These are phyloP conservation scores for Trichoderma citrinoviride DNA, from an alignment of 2,329 filamentous ascomycete genomes.

Conservation along the genomic window DNA sequence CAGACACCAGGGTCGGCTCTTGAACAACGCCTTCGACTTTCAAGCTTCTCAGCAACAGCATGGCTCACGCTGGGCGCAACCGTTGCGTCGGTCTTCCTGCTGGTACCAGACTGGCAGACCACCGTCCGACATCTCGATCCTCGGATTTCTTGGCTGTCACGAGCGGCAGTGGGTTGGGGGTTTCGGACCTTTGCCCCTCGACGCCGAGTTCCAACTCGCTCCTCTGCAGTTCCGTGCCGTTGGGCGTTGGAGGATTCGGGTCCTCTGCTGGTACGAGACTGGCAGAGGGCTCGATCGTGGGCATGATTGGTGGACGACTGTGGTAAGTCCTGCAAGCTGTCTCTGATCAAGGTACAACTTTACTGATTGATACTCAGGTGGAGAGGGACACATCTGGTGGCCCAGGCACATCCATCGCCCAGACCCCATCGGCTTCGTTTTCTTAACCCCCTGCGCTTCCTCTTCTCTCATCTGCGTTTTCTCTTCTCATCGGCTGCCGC, in stretches of 20 bases:
- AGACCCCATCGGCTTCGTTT: too few species aligned
- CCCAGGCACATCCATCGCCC: too few species aligned
- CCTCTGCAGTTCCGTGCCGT: neutral
- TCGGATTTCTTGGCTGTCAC: neutral
- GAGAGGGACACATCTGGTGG: neutral
- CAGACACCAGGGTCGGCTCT: neutral
- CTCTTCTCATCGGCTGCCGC: too few species aligned
- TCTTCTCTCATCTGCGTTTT: too few species aligned
- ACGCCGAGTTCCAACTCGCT: neutral
- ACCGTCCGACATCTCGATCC: too few species aligned
- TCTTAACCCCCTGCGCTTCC: too few species aligned
- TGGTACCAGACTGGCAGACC: neutral
- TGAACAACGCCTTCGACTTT: too few species aligned
- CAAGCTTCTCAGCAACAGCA: neutral
- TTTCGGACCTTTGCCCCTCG: neutral
- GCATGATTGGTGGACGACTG: neutral
- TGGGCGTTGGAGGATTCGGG: neutral
- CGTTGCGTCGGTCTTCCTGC: neutral
- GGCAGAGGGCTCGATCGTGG: too few species aligned
- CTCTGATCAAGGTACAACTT: neutral
- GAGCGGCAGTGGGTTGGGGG: neutral
- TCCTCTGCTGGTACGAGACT: neutral
- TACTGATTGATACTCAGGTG: neutral
- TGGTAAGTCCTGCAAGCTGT: neutral
- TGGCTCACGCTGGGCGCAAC: neutral